Percentiles rank a stretch among this genome's conserved stretches.
Conservation (phyloP, 2,329 filamentous ascomycete species). For the Sclerotinia trifoliorum region DNA sequence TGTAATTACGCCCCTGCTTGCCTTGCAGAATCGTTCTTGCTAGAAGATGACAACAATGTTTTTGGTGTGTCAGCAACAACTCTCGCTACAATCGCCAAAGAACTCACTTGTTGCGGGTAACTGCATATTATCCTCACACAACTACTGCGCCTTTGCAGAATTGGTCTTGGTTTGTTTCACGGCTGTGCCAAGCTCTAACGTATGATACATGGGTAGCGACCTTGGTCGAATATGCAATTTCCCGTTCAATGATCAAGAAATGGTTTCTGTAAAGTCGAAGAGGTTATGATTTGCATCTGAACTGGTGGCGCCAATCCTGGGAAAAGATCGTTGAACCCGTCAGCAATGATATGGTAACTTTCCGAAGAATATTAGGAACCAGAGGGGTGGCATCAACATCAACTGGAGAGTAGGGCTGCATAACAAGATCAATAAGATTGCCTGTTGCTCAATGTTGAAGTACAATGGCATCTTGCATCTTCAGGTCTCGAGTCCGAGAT, state of each 20-base stretch:
- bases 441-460: conserved; percentile 16
- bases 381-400: conserved; percentile 1
- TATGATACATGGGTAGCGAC: conserved; percentile 21
- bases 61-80: conserved; percentile 12
- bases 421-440: conserved; percentile 17
- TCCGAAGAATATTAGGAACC: not conserved
- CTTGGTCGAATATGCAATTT: conserved; percentile 17
- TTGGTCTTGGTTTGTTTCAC: conserved; percentile 22
- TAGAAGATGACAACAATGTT: conserved; percentile 11
- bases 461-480: conserved; percentile 20
- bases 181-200: conserved; percentile 22
- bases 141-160: conserved; percentile 18
- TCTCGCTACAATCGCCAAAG: conserved; percentile 15
- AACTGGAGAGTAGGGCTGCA: conserved; percentile 18
- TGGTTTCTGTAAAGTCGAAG: conserved; percentile 9
- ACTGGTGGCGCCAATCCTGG: conserved; percentile 6
- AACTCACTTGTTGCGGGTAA: conserved; percentile 5
- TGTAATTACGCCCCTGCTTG: conserved; percentile 12
- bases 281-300: not conserved
- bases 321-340: conserved; percentile 10
- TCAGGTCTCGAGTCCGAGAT: conserved; percentile 19
- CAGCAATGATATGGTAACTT: not conserved
- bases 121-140: conserved; percentile 22
- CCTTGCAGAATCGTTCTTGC: conserved; percentile 18
- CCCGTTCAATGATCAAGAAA: conserved; percentile 19